Base-by-base conservation (phyloP, 1,139 yeast genomes). In the Wickerhamiella infanticola region DNA sequence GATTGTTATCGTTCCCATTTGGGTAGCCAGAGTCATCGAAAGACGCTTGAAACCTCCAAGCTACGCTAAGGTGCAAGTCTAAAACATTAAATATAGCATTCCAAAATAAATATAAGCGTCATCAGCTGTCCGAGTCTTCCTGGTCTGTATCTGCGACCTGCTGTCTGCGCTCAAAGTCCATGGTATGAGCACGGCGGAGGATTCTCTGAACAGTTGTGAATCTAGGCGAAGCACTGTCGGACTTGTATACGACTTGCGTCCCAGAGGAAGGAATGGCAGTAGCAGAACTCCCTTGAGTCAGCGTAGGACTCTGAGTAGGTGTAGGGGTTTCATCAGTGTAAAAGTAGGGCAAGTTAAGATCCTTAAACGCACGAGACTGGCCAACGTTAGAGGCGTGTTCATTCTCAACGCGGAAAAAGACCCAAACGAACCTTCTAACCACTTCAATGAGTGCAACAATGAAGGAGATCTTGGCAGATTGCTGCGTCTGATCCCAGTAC, bases 361-460 rank as follows among this genome's bases (percentile, higher is more conserved):
- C 95, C 50, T 90, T 75, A 3, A 93, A 80, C 0, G 96, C 96
- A 53, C 94, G 72, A 62, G 80, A 83, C 42, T 84, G 66, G 45
- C 75, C 76, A 9, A 86, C 95, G 60, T 90, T 90, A 1, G 95
- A 80, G 41, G 86, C 78, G 63, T 93, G 98, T 63, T 90, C 97
- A 62, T 90, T 90, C 58, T 90, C 98, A 73, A 90, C 82, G 65
- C 98, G 78, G 66, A 90, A 81, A 47, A 82, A 74, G 6, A 82
- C 71, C 98, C 99, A 90, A 24, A 88, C 66, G 52, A 84, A 80
- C 57, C 98, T 70, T 58, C 98, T 71, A 3, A 81, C 27, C 2
- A 85, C 64, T 62, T 90, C 99, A 0, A 93, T 84, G 18, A 83
- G 54, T 0, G 94, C 95, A 43, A 90, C 76, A 47, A 75, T 69